These are phyloP conservation scores for Nigrospora oryzae DNA, from an alignment of 2,329 filamentous ascomycete genomes.

Conservation along the genomic window DNA sequence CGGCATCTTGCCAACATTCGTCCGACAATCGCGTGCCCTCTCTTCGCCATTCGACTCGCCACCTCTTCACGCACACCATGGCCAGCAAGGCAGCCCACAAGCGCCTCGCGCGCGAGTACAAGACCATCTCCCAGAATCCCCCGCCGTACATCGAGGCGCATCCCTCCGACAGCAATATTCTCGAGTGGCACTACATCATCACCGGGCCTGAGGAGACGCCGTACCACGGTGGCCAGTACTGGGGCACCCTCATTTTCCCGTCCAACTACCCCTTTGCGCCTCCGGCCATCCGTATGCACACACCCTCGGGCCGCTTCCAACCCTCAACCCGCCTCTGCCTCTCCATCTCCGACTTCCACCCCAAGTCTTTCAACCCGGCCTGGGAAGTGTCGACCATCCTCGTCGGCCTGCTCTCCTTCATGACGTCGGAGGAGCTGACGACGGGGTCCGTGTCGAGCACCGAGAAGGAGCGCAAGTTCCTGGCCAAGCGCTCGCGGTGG, in stretches of 20 bases:
- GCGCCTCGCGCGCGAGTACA: slow-evolving; percentile 59
- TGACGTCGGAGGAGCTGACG: slow-evolving; percentile 98
- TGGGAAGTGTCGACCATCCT: slow-evolving; percentile 98
- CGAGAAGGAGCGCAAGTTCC: slow-evolving; percentile 66
- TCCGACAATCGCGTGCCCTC: too few species aligned
- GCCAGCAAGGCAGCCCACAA: slow-evolving; percentile 66
- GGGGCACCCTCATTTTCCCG: slow-evolving; percentile 93
- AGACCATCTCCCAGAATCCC: slow-evolving; percentile 60
- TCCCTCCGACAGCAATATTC: slow-evolving; percentile 82
- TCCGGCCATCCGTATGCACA: slow-evolving; percentile 98
- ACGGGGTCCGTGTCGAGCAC: slow-evolving; percentile 79
- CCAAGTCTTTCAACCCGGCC: slow-evolving; percentile 94
- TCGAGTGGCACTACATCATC: slow-evolving; percentile 96
- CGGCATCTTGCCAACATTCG: too few species aligned
- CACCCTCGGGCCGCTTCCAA: slow-evolving; percentile 90
- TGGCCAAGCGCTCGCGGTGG: slow-evolving; percentile 76
- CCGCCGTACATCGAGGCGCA: slow-evolving; percentile 85
- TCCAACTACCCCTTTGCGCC: slow-evolving; percentile 96
- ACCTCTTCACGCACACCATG: slow-evolving; percentile 32
- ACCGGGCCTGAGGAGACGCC: slow-evolving; percentile 91
- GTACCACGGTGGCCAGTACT: slow-evolving; percentile 93
- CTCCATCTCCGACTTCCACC: slow-evolving; percentile 95
- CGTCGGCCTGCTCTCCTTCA: slow-evolving; percentile 89
- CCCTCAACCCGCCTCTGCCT: slow-evolving; percentile 87
- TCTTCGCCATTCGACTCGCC: too few species aligned